Percentiles rank a stretch among this genome's conserved stretches.
These are phyloP conservation scores for Acer campestre DNA, from an alignment of 345 rosid species.

Conservation along the genomic window DNA sequence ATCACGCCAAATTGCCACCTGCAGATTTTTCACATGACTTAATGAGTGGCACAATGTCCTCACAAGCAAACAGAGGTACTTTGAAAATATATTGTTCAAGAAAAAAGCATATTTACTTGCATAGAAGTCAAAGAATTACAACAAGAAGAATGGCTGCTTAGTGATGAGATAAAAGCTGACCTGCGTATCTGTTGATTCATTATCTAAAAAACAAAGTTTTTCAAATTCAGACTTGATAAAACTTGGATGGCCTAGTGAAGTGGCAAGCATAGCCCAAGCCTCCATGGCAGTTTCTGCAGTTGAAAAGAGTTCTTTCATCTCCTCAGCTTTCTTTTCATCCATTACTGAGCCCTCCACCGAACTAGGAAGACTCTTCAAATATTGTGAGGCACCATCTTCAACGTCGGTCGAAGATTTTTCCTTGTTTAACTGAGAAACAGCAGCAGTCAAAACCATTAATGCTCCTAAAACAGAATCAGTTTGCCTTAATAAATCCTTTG, in stretches of 20 bases:
- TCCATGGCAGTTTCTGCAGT: slow-evolving; percentile 98
- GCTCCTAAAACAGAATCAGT: slow-evolving; percentile 91
- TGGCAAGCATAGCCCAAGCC: slow-evolving; percentile 99
- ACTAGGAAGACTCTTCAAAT: slow-evolving; percentile 37
- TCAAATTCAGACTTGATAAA: slow-evolving; percentile 95
- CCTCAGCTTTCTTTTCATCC: slow-evolving; percentile 76
- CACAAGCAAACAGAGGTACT: slow-evolving; percentile 11
- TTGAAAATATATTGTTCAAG: neutral
- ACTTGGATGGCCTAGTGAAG: slow-evolving; percentile 93
- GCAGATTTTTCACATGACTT: slow-evolving; percentile 28
- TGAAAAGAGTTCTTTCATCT: slow-evolving; percentile 82
- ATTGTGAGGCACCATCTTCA: slow-evolving; percentile 23
- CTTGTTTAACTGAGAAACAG: slow-evolving; percentile 71
- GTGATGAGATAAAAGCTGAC: slow-evolving; percentile 38
- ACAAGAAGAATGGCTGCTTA: slow-evolving; percentile 6
- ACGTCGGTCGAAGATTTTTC: slow-evolving; percentile 32
- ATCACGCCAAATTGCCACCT: slow-evolving; percentile 99
- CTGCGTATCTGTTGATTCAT: slow-evolving; percentile 84
- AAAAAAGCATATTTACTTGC: neutral
- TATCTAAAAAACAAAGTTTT: slow-evolving; percentile 88
- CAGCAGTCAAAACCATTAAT: slow-evolving; percentile 77
- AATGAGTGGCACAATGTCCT: slow-evolving; percentile 24
- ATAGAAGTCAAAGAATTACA: slow-evolving; percentile 1
- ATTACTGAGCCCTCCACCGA: slow-evolving; percentile 35
- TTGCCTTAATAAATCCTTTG: slow-evolving; percentile 76